Evolutionary conservation across 192 early-diverging fungal species (phyloP), one percentile per base, ranked within the genome.

Genomic region (Backusella parvicylindrica): DNA sequence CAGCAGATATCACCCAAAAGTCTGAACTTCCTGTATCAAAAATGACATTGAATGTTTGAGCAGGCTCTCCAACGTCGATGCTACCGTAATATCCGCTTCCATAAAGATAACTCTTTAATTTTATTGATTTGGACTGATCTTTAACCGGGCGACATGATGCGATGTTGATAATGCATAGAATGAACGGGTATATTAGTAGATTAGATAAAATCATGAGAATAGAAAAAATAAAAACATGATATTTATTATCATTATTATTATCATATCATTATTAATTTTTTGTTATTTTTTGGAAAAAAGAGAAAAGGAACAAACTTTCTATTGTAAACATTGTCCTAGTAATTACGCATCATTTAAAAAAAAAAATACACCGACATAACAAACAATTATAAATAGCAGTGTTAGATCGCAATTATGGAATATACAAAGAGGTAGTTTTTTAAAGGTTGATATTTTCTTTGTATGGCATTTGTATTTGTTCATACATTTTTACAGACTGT

Each of bases 1-100:
- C 75, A 38, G 79, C 70, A 40, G 82, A 83, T 23, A 83, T 68
- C 2, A 87, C 77, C 92, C 92, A 93, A 64, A 93, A 75, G 74
- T 91, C 90, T 30, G 89, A 84, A n/a, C 89, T 91, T 8, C 92
- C 92, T 0, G 92, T 93, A 72, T 93, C 92, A 72, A 93, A 90
- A 12, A 87, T 88, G 53, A 94, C 83, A 26, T 87, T 88, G 67
- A 92, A 92, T 32, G 77, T 78, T 37, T 91, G 90, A 8, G 86
- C 78, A 9, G 92, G 92, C 7, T 86, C 84, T 32, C 92, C 92
- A 1, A 93, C 49, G 2, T 36, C 13, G 2, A 79, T 79, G 13
- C 56, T 64, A 0, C 78, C 78, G 56, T 75, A 79, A 35, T 79
- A 79, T 13, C 78, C 74, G 26, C 53, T 60, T 60, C 53, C 53